Conservation (phyloP, 2,329 filamentous ascomycete genomes). For the Phaeosphaeriaceae sp. region DNA sequence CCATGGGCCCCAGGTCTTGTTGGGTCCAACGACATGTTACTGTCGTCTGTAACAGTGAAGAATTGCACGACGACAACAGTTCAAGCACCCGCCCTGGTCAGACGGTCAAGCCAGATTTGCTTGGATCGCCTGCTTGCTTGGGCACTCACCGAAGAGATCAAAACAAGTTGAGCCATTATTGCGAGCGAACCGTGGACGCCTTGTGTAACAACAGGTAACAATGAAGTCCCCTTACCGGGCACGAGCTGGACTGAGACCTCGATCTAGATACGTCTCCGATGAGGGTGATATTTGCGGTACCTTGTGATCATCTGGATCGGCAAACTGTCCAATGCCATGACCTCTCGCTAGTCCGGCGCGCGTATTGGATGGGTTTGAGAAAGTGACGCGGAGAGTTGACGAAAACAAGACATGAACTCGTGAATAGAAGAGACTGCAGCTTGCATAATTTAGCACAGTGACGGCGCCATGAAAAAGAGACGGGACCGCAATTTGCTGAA, state of each 20-base stretch:
- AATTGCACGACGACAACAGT: not conserved
- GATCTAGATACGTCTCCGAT: conserved; percentile 10
- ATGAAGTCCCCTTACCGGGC: conserved; percentile 1
- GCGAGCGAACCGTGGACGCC: conserved; percentile 20
- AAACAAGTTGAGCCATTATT: conserved; percentile 32
- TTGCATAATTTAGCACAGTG: conserved; percentile 8
- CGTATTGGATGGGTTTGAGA: conserved; percentile 30
- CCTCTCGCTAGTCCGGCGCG: conserved; percentile 14
- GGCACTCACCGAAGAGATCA: not conserved
- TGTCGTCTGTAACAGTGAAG: too few species aligned
- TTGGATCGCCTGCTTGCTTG: too few species aligned
- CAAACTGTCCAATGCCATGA: conserved; percentile 13
- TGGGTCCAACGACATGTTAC: not conserved
- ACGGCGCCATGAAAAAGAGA: not conserved
- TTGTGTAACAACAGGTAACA: conserved; percentile 14
- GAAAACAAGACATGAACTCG: not conserved
- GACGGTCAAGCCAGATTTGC: too few species aligned
- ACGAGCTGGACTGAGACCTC: conserved; percentile 2
- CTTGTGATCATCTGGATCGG: conserved; percentile 27
- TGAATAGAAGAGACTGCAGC: conserved; percentile 16
- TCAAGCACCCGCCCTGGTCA: not conserved
- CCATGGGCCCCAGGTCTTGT: conserved; percentile 1
- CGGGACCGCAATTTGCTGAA: conserved; percentile 2
- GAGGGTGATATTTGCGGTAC: conserved; percentile 12
- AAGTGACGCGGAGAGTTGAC: conserved; percentile 17